Conservation (phyloP, 768 basidiomycete genomes). For the Hydnum rufescens region DNA sequence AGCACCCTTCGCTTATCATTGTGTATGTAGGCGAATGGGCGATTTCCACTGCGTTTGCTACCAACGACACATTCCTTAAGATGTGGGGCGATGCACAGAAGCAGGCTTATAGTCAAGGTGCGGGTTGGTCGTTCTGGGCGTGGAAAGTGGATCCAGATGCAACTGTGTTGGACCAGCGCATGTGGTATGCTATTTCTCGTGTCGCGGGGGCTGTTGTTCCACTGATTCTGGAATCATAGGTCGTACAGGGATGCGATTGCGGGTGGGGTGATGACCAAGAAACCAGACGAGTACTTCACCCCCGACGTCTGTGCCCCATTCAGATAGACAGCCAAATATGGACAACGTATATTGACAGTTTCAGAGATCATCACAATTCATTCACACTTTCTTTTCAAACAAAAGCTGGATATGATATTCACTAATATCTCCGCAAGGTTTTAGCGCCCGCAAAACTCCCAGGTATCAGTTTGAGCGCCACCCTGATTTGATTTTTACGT, state of each 20-base stretch:
- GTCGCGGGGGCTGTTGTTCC: neutral
- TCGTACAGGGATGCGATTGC: constrained; percentile 2
- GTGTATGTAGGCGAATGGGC: constrained; percentile 3
- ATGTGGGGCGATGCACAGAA: constrained; percentile 6
- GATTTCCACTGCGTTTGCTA: neutral
- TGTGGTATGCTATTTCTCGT: neutral
- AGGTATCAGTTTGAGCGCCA: too few relatives aligned
- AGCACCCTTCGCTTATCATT: neutral
- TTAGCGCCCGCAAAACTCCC: too few relatives aligned
- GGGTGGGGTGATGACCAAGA: neutral
- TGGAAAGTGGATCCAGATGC: constrained; percentile 4
- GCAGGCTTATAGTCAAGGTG: neutral
- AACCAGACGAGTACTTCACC: constrained; percentile 2
- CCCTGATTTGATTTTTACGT: too few relatives aligned
- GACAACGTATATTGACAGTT: too few relatives aligned
- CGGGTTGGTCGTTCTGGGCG: constrained; percentile 6
- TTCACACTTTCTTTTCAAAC: too few relatives aligned
- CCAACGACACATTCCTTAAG: constrained; percentile 2
- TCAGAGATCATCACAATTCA: too few relatives aligned
- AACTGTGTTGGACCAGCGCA: neutral
- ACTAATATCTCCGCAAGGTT: too few relatives aligned
- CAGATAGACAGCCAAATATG: neutral
- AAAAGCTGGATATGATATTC: too few relatives aligned
- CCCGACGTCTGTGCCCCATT: constrained; percentile 2
- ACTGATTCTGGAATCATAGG: neutral